Evolutionary conservation across 2,329 filamentous ascomycete genomes (phyloP).

Genomic region (Exophiala aquamarina): DNA sequence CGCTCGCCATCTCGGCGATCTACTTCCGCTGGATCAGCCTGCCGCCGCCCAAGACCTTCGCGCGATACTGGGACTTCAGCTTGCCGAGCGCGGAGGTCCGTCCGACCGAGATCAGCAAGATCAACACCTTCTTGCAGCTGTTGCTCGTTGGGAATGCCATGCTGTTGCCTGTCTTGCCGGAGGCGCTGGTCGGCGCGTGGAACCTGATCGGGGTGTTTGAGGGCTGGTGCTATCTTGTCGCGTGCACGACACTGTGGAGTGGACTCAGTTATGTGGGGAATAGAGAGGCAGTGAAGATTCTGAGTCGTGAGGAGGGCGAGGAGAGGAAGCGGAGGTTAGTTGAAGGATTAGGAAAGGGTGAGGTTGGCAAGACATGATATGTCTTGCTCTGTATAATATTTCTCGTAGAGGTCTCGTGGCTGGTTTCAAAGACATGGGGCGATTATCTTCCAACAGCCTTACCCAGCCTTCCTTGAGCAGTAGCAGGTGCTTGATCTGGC

Average conservation of each 20-base stretch:
- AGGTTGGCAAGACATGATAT: not conserved
- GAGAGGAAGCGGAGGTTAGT: conserved; percentile 24
- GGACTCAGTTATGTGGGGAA: conserved; percentile 88
- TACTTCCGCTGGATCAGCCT: conserved; percentile 96
- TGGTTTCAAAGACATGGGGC: too few relatives aligned
- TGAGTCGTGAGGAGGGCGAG: conserved; percentile 51
- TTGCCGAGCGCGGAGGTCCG: conserved; percentile 59
- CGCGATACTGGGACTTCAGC: conserved; percentile 95
- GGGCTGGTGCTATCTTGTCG: conserved; percentile 68
- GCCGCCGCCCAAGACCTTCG: conserved; percentile 87
- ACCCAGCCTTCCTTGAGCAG: conserved; percentile 61
- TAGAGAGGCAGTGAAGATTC: conserved; percentile 88
- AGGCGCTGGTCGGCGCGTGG: conserved; percentile 54
- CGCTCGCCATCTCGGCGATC: conserved; percentile 79
- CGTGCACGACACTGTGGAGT: conserved; percentile 87
- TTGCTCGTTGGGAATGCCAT: conserved; percentile 82
- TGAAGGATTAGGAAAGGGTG: too few relatives aligned
- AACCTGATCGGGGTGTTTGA: conserved; percentile 62
- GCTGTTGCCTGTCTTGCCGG: conserved; percentile 70
- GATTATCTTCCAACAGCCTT: conserved; percentile 35
- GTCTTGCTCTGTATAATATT: not conserved
- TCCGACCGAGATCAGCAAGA: conserved; percentile 50
- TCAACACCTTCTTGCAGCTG: conserved; percentile 91
- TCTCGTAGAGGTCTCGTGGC: too few relatives aligned
- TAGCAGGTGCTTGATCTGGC: conserved; percentile 68